Evolutionary conservation across 257 asterid genomes (phyloP), one percentile per base, ranked within the genome.

Genomic region (Perilla frutescens): DNA sequence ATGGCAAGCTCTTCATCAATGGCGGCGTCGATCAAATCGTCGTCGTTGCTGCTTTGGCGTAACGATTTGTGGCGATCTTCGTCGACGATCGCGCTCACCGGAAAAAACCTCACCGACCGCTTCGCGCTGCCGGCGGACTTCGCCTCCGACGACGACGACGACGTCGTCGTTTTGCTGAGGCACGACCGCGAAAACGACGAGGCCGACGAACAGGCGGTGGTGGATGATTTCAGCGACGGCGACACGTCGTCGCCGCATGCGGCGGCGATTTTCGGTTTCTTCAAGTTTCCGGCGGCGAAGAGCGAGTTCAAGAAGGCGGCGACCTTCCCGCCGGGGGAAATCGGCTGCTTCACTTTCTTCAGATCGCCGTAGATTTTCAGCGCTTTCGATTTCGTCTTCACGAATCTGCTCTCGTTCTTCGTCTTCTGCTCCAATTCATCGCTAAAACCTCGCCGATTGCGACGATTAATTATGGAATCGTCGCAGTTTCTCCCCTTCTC

Each of bases 291-390:
- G 55, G 87, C 66, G 57, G 92, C 72, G 82, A 89, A 86, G 20
- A 91, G 73, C 6, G 96, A 86, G 80, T 89, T 89, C 61, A 90
- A 62, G 76, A 91, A 90, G 50, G 81, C 87, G 0, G 96, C 89
- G 5, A 91, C 83, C 43, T 80, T 78, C 1, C 93, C 87, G 40
- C 96, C 95, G 10, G 97, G 97, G 3, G 96, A 91, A 50, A 81
- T 84, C 51, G 97, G 97, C 74, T 91, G 97, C 74, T 86, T 89
- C 7, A 73, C 89, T 56, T 86, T 91, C 90, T 89, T 91, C 83
- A 91, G 74, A 31, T 89, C 95, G 62, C 86, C 86, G 69, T 87
- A 91, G 34, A 89, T 79, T 80, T 87, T 88, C 75, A 83, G 70
- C 8, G 93, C 97, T 70, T 77, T 83, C 1, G 80, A 77, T 60